Base-by-base conservation (phyloP, 1,284 basidiomycete species). In the Pterulicium gracile region DNA sequence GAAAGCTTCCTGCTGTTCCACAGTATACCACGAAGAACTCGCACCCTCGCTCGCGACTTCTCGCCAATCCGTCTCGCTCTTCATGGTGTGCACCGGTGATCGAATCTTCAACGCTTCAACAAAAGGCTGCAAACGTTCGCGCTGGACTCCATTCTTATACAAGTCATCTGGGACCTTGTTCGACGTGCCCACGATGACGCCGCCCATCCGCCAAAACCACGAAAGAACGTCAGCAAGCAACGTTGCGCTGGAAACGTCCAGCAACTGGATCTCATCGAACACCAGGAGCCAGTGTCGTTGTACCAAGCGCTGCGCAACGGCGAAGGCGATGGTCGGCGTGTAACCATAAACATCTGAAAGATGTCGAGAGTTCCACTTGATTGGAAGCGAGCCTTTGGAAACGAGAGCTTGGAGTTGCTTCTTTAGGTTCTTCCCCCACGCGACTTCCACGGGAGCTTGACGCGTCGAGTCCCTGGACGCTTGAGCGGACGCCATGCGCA, bases 121-220 rank as follows among this genome's bases (percentile, higher is more conserved):
- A 56, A 86, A 86, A 3, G 74, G 70, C 27, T 75, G 73, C 51
- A 84, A 68, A 18, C 79, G 67, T 44, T 81, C 75, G 14, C 73
- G 61, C 56, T 82, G 80, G 0, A 85, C 78, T 10, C 81, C 82
- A 56, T 81, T 77, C 56, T 74, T 72, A 62, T 85, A 86, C 10
- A 85, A 64, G 54, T 86, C 79, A 49, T 80, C 77, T 0, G 79
- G 79, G 4, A 82, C 69, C 43, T 78, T 73, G 58, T 83, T 83
- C 50, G 68, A 69, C 50, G 68, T 66, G 27, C 68, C 61, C 46
- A 70, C 68, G 24, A 87, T 68, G 14, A 87, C 76, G 1, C 83
- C 83, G 14, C 83, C 84, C 54, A 87, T 69, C 2, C 81, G 69
- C 82, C 82, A 86, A 56, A 79, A 88, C 74, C 80, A 84, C 19